phyloP scores from a whole-genome alignment of 768 basidiomycete species.

The Candolleomyces eurysporus region DNA sequence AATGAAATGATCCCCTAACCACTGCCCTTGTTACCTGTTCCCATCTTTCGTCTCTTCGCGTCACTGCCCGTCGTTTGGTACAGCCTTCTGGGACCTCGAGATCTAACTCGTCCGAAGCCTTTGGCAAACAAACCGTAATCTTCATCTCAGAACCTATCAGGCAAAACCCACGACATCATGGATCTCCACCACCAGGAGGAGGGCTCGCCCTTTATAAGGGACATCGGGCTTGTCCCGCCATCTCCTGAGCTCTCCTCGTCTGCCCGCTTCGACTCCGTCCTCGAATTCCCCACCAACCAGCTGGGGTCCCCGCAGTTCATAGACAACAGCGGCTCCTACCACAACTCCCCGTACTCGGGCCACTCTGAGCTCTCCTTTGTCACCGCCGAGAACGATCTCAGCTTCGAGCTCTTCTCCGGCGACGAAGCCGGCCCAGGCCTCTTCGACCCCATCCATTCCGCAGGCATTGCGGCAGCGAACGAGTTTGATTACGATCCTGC shows the following conservation, averaged over 20 bases:
- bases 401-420: constrained; percentile 49
- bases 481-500: constrained; percentile 66
- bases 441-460: constrained; percentile 7
- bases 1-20: constrained; percentile 6
- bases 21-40: background rate
- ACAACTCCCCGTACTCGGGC: constrained; percentile 59
- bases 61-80: constrained; percentile 6
- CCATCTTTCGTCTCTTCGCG: background rate
- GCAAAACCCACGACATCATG: constrained; percentile 1
- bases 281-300: constrained; percentile 13
- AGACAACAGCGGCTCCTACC: constrained; percentile 22
- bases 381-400: constrained; percentile 43
- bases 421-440: constrained; percentile 32
- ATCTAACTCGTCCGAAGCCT: constrained; percentile 1
- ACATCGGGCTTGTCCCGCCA: constrained; percentile 20
- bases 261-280: constrained; percentile 15
- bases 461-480: constrained; percentile 12
- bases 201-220: constrained; percentile 25
- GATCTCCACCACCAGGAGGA: constrained; percentile 2
- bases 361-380: constrained; percentile 64
- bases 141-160: background rate
- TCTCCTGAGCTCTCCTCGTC: constrained; percentile 25
- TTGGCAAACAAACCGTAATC: constrained; percentile 1
- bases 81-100: background rate
- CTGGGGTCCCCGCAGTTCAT: constrained; percentile 17